Base-by-base conservation (phyloP, 257 asterid species). In the Phtheirospermum japonicum region DNA sequence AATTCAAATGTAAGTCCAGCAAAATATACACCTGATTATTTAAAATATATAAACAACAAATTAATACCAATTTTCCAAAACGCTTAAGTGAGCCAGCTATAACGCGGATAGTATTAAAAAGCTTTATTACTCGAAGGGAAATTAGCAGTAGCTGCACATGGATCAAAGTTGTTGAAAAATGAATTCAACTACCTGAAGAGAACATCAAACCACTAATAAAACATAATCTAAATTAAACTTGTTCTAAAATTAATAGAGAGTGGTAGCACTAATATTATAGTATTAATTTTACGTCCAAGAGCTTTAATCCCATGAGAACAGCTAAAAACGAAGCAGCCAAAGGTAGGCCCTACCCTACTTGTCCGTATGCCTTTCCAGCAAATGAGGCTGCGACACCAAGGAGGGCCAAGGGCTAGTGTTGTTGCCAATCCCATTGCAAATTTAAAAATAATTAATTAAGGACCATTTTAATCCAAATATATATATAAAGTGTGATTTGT, bases 361-460 rank as follows among this genome's bases (percentile, higher is more conserved):
- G 98, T 68, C 96, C 98, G 70, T 88, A 91, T 30, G 98, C 96
- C 81, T 88, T 91, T 71, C 98, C 98, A 57, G 98, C 98, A 79
- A 88, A 84, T 51, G 98, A 89, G 69, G 98, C 98, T 43, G 81
- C 98, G 49, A 91, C 69, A 42, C 98, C 98, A 56, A 91, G 91
- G 45, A 91, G 71, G 61, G 98, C 98, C 68, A n/a, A n/a, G n/a
- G n/a, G n/a, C n/a, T n/a, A 91, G 68, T 9, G 98, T 86, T 19
- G 96, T 91, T 5, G 98, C 98, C 81, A 91, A 75, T 69, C 98
- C 98, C 80, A 91, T 74, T 16, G 98, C 94, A 78, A 91, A 88
- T 26, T n/a, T n/a, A n/a, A n/a, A n/a, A n/a, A n/a, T n/a, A n/a
- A n/a, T n/a, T n/a, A n/a, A n/a, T n/a, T n/a, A n/a, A n/a, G n/a